Base-by-base conservation (phyloP, 805 yeast genomes). In the Pichia phayaonensis region DNA sequence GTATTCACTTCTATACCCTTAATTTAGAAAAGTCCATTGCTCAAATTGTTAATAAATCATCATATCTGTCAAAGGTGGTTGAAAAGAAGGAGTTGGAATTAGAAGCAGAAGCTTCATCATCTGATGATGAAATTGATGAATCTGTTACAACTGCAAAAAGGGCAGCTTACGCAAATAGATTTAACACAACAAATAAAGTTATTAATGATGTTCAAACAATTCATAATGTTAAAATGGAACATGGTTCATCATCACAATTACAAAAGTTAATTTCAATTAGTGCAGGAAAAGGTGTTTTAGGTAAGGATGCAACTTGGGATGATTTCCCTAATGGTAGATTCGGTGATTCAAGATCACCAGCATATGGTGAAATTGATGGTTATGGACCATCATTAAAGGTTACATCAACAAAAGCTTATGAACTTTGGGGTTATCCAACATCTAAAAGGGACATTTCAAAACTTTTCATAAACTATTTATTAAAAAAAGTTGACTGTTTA, bases 351-450 rank as follows among this genome's bases (percentile, higher is more conserved):
- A 75, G 94, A 60, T 88, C 96, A 34, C 97, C 97, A 20, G 98
- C 98, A 1, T 92, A 86, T 67, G 99, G 98, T 72, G 97, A 92
- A 69, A 88, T 92, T 59, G 97, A 90, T 65, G 98, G 98, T 29
- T 94, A 92, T 65, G 98, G 98, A 2, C 96, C 97, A 0, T 80
- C 86, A 2, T 76, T 94, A 60, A 90, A 90, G 61, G 82, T 88
- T 5, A 77, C 84, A 8, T 76, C 81, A 13, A 73, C 77, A 38
- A 79, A 75, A 60, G 95, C 95, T 1, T 71, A 76, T 46, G 79
- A 78, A 48, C 72, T 81, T 20, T 90, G 97, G 97, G 96, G 96
- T 0, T 70, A 74, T 48, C 96, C 97, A 5, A 76, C 72, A 31
- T 72, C 73, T 15, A 56, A 70, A 3, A 61, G 68, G 5, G 96